These are phyloP conservation scores for Penicillium simplicissimum DNA, from an alignment of 495 filamentous ascomycete species.

Conservation along the genomic window DNA sequence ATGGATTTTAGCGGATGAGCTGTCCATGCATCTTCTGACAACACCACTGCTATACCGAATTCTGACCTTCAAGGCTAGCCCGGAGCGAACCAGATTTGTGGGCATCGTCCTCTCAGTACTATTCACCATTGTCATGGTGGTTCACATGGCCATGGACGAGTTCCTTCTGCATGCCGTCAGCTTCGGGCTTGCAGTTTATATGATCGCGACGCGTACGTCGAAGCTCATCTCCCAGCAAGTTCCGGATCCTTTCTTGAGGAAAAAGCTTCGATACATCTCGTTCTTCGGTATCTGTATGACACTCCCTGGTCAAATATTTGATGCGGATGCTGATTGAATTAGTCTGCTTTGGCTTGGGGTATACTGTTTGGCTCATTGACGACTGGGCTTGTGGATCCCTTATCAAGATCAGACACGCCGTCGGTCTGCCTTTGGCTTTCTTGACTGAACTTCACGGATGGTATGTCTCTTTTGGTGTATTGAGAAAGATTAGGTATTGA, in stretches of 20 bases:
- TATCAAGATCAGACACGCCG: constrained; percentile 10
- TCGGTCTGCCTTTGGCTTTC: constrained; percentile 34
- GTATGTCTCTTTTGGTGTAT: constrained; percentile 15
- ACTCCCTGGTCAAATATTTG: background rate
- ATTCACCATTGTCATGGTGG: constrained; percentile 33
- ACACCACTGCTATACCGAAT: constrained; percentile 35
- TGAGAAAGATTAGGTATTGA: background rate
- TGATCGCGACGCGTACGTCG: constrained; percentile 25
- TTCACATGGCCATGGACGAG: constrained; percentile 37
- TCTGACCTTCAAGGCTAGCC: constrained; percentile 27
- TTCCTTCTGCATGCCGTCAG: constrained; percentile 31
- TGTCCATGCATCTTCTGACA: constrained; percentile 40
- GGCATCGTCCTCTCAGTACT: constrained; percentile 19
- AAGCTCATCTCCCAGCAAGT: constrained; percentile 27
- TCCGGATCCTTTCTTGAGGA: constrained; percentile 14
- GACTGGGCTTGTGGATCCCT: constrained; percentile 25
- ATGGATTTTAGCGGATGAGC: constrained; percentile 29
- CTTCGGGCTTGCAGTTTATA: constrained; percentile 27
- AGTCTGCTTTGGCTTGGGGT: constrained; percentile 34
- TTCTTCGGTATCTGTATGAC: constrained; percentile 30
- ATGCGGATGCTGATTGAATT: background rate
- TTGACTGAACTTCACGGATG: constrained; percentile 37
- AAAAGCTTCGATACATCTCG: constrained; percentile 19
- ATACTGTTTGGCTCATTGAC: constrained; percentile 35
- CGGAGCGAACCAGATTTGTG: constrained; percentile 15